Evolutionary conservation across 495 filamentous ascomycete genomes (phyloP), one percentile per base, ranked within the genome.

Genomic region (Clavariopsis aquatica): DNA sequence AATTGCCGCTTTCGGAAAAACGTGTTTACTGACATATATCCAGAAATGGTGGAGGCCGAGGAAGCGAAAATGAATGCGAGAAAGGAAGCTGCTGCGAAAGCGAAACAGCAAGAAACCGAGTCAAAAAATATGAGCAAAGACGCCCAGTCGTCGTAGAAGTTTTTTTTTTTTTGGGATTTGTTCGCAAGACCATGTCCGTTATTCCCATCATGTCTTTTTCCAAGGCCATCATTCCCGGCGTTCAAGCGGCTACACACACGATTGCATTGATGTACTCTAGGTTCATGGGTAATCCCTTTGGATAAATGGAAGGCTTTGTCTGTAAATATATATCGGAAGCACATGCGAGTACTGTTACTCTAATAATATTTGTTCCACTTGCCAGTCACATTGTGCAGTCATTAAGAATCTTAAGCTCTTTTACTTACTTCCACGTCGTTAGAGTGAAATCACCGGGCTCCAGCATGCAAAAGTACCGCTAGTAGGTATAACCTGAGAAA

Each of bases 21-120:
- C n/a, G 12, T 1, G 55, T 24, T 29, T 41, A 36, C 58, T 67
- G 29, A 57, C 63, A 20, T 12, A 5, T 9, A 34, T 29, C n/a
- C 54, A 76, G 77, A 78, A 55, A 78, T 78, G 77, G 68, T 78
- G 36, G 77, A 73, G 38, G 73, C 77, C 15, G 76, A 78, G 60
- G 77, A 78, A 69, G 62, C 65, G 29, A 63, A 69, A 54, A 65
- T 78, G 0, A 75, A 76, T 41, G 76, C 72, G 47, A 52, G 76
- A 7, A 72, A 76, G 47, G 58, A 63, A 55, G 66, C 74, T 51
- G 55, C 65, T 49, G 54, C 65, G 12, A 72, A 52, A 23, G 49
- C 20, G 49, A 52, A 52, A 23, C 45, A 47, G 45, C 45, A 47
- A n/a, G 45, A 47, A n/a, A 23, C 15, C 20, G 20, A 47, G 17